A percentile compares a stretch with the other conserved stretches of the same genome.
phyloP scores from a whole-genome alignment of 441 rosid genomes.

The Populus hybrid region DNA sequence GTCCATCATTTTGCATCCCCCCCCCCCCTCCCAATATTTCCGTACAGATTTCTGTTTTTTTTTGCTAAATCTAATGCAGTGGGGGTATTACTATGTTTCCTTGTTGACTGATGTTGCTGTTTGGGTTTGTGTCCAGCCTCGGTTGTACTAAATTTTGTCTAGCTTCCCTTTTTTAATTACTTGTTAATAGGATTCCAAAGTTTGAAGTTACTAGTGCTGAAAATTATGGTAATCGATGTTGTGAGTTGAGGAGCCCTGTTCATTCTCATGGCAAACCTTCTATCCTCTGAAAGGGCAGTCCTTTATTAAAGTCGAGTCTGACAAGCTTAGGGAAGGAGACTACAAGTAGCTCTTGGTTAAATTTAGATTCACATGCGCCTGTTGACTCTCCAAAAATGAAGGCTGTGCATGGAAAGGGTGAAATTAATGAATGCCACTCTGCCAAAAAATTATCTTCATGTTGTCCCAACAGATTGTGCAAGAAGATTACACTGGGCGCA shows the following conservation, averaged over 20 bases:
- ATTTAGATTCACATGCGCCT: slow-evolving; percentile 61
- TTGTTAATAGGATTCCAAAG: no score
- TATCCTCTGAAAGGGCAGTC: slow-evolving; percentile 23
- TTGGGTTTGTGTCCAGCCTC: not conserved
- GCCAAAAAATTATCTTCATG: slow-evolving; percentile 25
- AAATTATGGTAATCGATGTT: slow-evolving; percentile 32
- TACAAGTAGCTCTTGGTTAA: slow-evolving; percentile 67
- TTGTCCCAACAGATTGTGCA: slow-evolving; percentile 47
- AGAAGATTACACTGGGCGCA: slow-evolving; percentile 39
- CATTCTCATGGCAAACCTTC: slow-evolving; percentile 15
- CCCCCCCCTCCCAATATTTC: no score
- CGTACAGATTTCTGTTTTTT: no score
- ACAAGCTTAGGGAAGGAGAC: slow-evolving; percentile 41
- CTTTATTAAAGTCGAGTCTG: slow-evolving; percentile 36
- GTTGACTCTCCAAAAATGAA: slow-evolving; percentile 29
- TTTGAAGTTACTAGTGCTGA: no score
- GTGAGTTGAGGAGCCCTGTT: slow-evolving; percentile 12
- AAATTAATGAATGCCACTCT: slow-evolving; percentile 20
- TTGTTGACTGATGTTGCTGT: not conserved
- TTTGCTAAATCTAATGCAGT: no score
- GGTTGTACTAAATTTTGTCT: no score
- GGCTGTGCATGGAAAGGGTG: slow-evolving; percentile 32
- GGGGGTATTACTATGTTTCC: no score
- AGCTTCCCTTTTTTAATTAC: no score
- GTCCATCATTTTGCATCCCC: no score